Base-by-base conservation (phyloP, 2,329 filamentous ascomycete genomes). In the Teratosphaeria gauchensis region DNA sequence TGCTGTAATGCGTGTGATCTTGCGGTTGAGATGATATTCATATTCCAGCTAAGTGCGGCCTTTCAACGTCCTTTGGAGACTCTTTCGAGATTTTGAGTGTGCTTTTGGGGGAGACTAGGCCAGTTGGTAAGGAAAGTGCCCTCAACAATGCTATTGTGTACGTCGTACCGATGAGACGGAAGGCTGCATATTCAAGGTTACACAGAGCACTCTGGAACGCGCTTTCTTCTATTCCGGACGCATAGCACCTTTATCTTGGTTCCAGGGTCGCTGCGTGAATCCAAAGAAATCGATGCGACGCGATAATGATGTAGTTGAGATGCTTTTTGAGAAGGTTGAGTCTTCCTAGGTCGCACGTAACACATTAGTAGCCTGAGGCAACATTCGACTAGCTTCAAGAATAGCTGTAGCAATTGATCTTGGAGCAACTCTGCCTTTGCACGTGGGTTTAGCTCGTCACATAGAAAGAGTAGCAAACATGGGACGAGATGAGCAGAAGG, bases 401-500 rank as follows among this genome's bases (percentile, higher is more conserved):
- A 28, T 28, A 28, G 24, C 24, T 28, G 24, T 28, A 28, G 24
- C 24, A 28, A n/a, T n/a, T n/a, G n/a, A n/a, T n/a, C n/a, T n/a
- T n/a, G n/a, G n/a, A n/a, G n/a, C n/a, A n/a, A n/a, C n/a, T n/a
- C n/a, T n/a, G n/a, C n/a, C n/a, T n/a, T n/a, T n/a, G n/a, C n/a
- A n/a, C n/a, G n/a, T n/a, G n/a, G n/a, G n/a, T n/a, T n/a, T n/a
- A 42, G 11, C 14, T 35, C 9, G 33, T 35, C 4, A 4, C 24
- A 28, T 28, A 28, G 35, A 16, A 16, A 38, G 33, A 3, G 16
- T n/a, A 31, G 6, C 42, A 16, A 67, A 56, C 58, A 81, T 81
- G 78, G 78, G 78, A 30, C 66, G 73, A 60, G 92, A 97, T 80
- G 94, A 99, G 61, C 94, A 99, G 75, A 78, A 86, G 65, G 94